phyloP scores from a whole-genome alignment of 768 basidiomycete genomes.

The Termitomyces sp. region DNA sequence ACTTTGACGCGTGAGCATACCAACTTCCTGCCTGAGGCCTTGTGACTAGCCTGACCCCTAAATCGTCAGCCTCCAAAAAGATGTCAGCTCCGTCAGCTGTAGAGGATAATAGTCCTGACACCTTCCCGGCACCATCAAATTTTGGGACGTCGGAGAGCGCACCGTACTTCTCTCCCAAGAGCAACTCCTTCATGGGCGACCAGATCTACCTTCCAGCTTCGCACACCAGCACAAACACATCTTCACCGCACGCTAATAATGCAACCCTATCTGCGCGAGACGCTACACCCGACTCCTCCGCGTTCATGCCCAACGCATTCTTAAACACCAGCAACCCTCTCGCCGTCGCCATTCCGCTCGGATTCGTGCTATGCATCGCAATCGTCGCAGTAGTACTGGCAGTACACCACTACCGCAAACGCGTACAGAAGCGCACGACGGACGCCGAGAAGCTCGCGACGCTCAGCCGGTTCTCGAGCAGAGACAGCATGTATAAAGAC shows the following conservation, averaged over 20 bases:
- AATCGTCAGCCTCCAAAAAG: not conserved
- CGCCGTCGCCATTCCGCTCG: conserved; percentile 31
- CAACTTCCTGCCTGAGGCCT: not conserved
- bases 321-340: conserved; percentile 23
- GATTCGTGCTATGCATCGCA: conserved; percentile 26
- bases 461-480: conserved; percentile 12
- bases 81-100: not conserved
- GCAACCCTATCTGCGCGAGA: not conserved
- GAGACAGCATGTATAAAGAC: conserved; percentile 14
- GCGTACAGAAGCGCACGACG: conserved; percentile 13
- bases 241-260: not conserved
- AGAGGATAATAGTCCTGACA: not conserved
- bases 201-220: not conserved
- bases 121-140: not conserved
- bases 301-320: conserved; percentile 14
- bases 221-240: not conserved
- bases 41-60: not conserved
- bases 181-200: not conserved
- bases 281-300: not conserved
- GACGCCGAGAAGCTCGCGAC: conserved; percentile 17
- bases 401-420: conserved; percentile 23
- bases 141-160: not conserved
- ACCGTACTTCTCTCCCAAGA: not conserved
- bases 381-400: conserved; percentile 25
- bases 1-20: conserved; percentile 20